phyloP scores from a whole-genome alignment of 768 basidiomycete genomes.

The Russula dissimulans region DNA sequence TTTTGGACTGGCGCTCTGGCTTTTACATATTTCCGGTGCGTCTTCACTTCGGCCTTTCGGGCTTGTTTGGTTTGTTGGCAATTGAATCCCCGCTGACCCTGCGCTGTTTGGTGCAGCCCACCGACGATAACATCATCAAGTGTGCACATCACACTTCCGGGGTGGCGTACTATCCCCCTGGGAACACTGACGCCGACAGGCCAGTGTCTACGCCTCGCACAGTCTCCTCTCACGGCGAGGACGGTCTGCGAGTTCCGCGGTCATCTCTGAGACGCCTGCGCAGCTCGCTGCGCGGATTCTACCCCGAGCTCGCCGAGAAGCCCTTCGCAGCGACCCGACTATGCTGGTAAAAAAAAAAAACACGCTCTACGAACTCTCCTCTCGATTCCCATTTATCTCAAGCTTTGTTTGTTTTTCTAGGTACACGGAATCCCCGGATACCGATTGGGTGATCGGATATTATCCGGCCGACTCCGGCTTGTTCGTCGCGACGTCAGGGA shows the following conservation, averaged over 20 bases:
- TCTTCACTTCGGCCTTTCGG: background rate
- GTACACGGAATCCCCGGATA: conserved; percentile 85
- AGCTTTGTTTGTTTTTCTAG: conserved; percentile 29
- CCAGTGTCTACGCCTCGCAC: conserved; percentile 73
- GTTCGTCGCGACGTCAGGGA: conserved; percentile 79
- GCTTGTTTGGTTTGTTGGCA: background rate
- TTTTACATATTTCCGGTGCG: conserved; percentile 81
- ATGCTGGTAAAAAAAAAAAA: conserved; percentile 57
- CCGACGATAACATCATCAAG: conserved; percentile 61
- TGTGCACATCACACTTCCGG: conserved; percentile 70
- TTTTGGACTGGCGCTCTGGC: conserved; percentile 62
- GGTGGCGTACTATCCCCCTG: conserved; percentile 37
- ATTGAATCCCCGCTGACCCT: background rate
- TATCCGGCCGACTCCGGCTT: conserved; percentile 51
- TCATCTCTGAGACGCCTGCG: conserved; percentile 43
- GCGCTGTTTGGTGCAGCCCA: conserved; percentile 40
- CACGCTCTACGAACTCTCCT: conserved; percentile 15
- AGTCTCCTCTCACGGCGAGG: conserved; percentile 43
- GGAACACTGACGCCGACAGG: conserved; percentile 21
- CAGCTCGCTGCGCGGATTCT: conserved; percentile 43
- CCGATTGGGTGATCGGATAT: conserved; percentile 82
- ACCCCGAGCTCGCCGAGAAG: conserved; percentile 69
- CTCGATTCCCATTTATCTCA: background rate
- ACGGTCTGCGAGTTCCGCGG: conserved; percentile 60
- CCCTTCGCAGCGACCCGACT: conserved; percentile 66